Conservation (phyloP, 805 yeast species). For the Metschnikowia gelsemii region DNA sequence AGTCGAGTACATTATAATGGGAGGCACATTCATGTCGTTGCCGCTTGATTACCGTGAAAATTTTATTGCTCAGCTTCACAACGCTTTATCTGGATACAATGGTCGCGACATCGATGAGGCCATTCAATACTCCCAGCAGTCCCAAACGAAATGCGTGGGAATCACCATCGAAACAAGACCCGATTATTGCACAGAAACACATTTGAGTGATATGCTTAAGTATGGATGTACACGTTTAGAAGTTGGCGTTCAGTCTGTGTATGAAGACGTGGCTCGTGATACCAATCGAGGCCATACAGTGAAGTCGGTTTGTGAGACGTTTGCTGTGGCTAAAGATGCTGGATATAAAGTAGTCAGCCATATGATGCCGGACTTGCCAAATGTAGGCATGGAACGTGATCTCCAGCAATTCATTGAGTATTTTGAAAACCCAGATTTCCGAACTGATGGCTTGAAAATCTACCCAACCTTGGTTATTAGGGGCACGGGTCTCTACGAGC, state of each 20-base stretch:
- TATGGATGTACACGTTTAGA: constrained; percentile 97
- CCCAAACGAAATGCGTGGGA: constrained; percentile 95
- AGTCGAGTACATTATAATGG: constrained; percentile 97
- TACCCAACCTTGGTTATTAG: constrained; percentile 96
- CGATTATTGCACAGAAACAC: constrained; percentile 95
- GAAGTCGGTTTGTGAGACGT: constrained; percentile 91
- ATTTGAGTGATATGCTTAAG: constrained; percentile 89
- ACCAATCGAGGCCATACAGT: constrained; percentile 98
- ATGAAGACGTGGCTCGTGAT: constrained; percentile 97
- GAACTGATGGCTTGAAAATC: constrained; percentile 94
- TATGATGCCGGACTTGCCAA: constrained; percentile 99
- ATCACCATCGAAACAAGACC: constrained; percentile 98
- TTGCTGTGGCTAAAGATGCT: constrained; percentile 94
- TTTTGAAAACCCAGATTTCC: constrained; percentile 93
- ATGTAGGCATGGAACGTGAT: constrained; percentile 98
- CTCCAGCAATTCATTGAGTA: constrained; percentile 93
- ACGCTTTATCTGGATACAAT: constrained; percentile 90
- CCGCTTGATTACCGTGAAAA: constrained; percentile 86
- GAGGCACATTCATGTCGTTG: constrained; percentile 97
- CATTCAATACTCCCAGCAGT: constrained; percentile 85
- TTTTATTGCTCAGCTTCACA: constrained; percentile 86
- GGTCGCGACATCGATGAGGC: constrained; percentile 90
- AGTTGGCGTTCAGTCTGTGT: constrained; percentile 95
- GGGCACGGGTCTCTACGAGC: constrained; percentile 95
- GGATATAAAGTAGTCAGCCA: constrained; percentile 97